These are phyloP conservation scores for Botrytis cinerea DNA, from an alignment of 2,329 filamentous ascomycete species.

Conservation along the genomic window DNA sequence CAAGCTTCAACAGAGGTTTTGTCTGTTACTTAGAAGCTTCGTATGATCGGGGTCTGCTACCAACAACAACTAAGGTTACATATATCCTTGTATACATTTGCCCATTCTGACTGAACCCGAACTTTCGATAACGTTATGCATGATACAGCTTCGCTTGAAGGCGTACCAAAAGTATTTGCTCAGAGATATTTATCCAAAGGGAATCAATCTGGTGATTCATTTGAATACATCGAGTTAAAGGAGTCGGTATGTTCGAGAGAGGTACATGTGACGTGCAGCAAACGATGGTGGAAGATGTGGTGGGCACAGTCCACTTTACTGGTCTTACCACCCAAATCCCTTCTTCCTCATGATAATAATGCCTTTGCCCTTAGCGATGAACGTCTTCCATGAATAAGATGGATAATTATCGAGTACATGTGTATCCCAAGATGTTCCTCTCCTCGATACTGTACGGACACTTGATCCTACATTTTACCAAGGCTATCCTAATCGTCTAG, in stretches of 20 bases:
- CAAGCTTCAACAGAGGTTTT: neutral
- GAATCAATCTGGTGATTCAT: neutral
- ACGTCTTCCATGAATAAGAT: neutral
- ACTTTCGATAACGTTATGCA: neutral
- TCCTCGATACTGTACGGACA: neutral
- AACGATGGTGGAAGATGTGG: neutral
- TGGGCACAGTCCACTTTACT: neutral
- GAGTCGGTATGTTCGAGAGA: neutral
- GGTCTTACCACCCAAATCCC: neutral
- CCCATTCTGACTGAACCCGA: neutral
- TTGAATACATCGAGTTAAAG: neutral
- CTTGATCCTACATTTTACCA: neutral
- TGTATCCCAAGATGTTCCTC: neutral
- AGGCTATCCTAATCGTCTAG: neutral
- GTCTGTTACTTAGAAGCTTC: neutral
- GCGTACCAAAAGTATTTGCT: neutral
- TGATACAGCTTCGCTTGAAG: neutral
- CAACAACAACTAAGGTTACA: neutral
- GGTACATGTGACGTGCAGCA: neutral
- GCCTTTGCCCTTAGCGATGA: neutral
- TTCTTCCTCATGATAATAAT: neutral
- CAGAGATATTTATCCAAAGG: too few species aligned
- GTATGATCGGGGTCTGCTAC: neutral
- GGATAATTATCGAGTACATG: neutral
- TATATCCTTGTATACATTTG: neutral